Percentiles rank a stretch among this genome's conserved stretches.
phyloP scores from a whole-genome alignment of 2,329 filamentous ascomycete species.

The Fusarium xylarioides region DNA sequence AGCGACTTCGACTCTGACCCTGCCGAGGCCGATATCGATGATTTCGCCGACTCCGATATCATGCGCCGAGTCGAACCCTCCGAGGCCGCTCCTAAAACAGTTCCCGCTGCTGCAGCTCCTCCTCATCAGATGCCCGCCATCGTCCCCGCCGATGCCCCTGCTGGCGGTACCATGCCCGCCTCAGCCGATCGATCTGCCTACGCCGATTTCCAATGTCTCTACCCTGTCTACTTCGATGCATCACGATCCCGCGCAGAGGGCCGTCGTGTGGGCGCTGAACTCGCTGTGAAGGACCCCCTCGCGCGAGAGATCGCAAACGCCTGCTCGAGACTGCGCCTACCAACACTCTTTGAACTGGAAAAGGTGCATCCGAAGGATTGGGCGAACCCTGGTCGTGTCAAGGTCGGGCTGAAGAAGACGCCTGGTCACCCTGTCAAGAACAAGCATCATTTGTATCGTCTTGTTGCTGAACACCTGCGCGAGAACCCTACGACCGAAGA shows the following conservation, averaged over 20 bases:
- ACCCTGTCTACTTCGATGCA: constrained; percentile 94
- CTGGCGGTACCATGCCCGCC: constrained; percentile 43
- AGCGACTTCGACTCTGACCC: constrained; percentile 83
- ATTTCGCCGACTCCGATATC: constrained; percentile 67
- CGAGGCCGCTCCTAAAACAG: constrained; percentile 33
- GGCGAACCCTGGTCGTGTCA: constrained; percentile 92
- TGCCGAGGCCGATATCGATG: constrained; percentile 82
- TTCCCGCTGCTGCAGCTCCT: constrained; percentile 43
- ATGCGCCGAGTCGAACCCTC: constrained; percentile 55
- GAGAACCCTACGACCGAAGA: constrained; percentile 80
- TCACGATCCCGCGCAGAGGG: constrained; percentile 79
- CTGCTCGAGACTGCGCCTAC: constrained; percentile 75
- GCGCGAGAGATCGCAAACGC: constrained; percentile 90
- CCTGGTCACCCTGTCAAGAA: constrained; percentile 61
- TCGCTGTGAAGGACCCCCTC: constrained; percentile 85
- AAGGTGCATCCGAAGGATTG: constrained; percentile 97
- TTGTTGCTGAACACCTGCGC: constrained; percentile 80
- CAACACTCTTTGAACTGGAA: constrained; percentile 85
- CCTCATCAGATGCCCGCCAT: constrained; percentile 41
- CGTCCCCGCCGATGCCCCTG: constrained; percentile 45
- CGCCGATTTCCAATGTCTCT: constrained; percentile 86
- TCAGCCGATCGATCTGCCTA: constrained; percentile 64
- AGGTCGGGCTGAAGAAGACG: constrained; percentile 69
- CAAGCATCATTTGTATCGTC: constrained; percentile 88
- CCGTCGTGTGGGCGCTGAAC: constrained; percentile 75